Evolutionary conservation across 768 basidiomycete species (phyloP).

Genomic region (Tubosaeta brunneosetosa): DNA sequence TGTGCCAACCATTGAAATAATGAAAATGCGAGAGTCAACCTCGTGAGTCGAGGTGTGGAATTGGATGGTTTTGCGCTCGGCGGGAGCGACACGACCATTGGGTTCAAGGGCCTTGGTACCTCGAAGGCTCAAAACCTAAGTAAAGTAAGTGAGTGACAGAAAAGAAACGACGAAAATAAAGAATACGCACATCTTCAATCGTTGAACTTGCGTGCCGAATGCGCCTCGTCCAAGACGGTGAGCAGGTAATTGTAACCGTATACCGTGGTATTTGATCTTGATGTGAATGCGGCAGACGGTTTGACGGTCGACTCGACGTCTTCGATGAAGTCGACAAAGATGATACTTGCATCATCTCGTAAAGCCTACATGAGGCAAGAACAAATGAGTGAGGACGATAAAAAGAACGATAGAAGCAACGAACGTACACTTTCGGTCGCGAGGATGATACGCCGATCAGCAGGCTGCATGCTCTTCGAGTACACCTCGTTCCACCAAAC

Average conservation of each 20-base stretch:
- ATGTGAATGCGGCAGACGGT: too few species aligned
- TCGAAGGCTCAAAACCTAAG: neutral
- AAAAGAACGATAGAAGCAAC: too few species aligned
- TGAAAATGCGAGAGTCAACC: conserved; percentile 3
- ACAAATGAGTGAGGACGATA: too few species aligned
- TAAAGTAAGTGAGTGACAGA: neutral
- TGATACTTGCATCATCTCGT: neutral
- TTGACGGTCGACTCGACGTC: neutral
- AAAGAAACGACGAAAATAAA: neutral
- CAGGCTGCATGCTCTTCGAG: too few species aligned
- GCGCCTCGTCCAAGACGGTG: conserved; percentile 5
- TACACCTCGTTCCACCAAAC: neutral
- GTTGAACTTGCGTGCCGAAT: too few species aligned
- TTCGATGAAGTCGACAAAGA: neutral
- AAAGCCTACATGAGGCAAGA: too few species aligned
- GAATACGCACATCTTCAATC: neutral
- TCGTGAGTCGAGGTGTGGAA: neutral
- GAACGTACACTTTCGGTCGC: neutral
- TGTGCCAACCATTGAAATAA: conserved; percentile 11
- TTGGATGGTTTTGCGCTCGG: neutral
- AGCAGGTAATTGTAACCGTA: neutral
- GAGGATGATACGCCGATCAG: neutral
- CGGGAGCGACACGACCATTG: neutral
- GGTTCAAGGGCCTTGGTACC: neutral
- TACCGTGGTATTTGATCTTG: too few species aligned